A percentile compares a stretch with the other conserved stretches of the same genome.
Conservation (phyloP, 129 eudicot species). For the sunflower (Helianthus annuus) region HanXRQr2.0-SUNRISE NC_035447.2:88888685-88889184, state of each 20-base stretch:
- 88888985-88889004: neutral
- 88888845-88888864: slow-evolving; percentile 77
- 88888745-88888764: neutral
- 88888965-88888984: neutral
- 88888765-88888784: neutral
- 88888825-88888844: slow-evolving; percentile 93
- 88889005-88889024: neutral
- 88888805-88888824: slow-evolving; percentile 64
- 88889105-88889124: slow-evolving; percentile 79
- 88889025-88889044: slow-evolving; percentile 1
- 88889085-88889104: slow-evolving; percentile 5
- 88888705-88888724: slow-evolving; percentile 97
- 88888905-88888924: slow-evolving; percentile 69
- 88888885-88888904: slow-evolving; percentile 83
- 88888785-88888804: neutral
- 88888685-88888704: slow-evolving; percentile 87
- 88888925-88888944: neutral
- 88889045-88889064: neutral
- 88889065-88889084: slow-evolving; percentile 18
- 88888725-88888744: slow-evolving; percentile 29
- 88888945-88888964: neutral
- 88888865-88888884: slow-evolving; percentile 98
- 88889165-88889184: slow-evolving; percentile 93
- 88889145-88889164: slow-evolving; percentile 99
- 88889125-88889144: slow-evolving; percentile 75